A percentile compares a stretch with the other conserved stretches of the same genome.
Evolutionary conservation across 2,329 filamentous ascomycete genomes (phyloP).

Genomic region (Fusarium phyllophilum): DNA sequence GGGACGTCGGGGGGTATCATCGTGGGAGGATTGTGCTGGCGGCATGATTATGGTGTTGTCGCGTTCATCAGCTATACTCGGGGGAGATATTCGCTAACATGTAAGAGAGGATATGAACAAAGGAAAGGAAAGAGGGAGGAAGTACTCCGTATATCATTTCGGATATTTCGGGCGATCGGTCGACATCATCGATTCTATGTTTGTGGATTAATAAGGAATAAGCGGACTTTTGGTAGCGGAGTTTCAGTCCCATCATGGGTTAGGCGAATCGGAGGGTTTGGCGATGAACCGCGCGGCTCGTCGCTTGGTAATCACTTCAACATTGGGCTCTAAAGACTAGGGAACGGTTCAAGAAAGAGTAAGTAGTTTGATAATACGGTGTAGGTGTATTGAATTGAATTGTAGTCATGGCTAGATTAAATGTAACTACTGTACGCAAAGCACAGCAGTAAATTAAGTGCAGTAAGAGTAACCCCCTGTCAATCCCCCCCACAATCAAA

Average conservation of each 20-base stretch:
- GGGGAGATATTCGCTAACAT: not conserved
- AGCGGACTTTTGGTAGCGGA: slow-evolving; percentile 20
- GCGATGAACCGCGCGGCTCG: not conserved
- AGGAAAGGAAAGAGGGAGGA: not conserved
- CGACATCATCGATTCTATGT: slow-evolving; percentile 12
- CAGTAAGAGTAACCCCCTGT: not conserved
- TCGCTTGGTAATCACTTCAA: not conserved
- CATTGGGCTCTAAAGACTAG: not conserved
- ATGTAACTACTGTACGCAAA: not conserved
- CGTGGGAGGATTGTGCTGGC: slow-evolving; percentile 1
- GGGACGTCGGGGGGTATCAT: not conserved
- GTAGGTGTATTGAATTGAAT: not conserved
- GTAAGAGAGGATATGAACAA: not conserved
- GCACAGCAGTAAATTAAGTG: not conserved
- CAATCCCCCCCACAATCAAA: not conserved
- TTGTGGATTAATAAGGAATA: slow-evolving; percentile 22
- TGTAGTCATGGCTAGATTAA: not conserved
- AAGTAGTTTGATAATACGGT: not conserved
- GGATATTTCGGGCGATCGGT: slow-evolving; percentile 26
- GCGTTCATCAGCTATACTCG: not conserved
- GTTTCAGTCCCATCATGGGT: not conserved
- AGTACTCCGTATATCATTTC: slow-evolving; percentile 8
- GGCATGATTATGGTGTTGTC: not conserved
- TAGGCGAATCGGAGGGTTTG: slow-evolving; percentile 13
- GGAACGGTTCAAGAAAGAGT: no score